A percentile compares a stretch with the other conserved stretches of the same genome.
phyloP scores from a whole-genome alignment of 164 flowering plant genomes.

The Liriodendron chinense region DNA sequence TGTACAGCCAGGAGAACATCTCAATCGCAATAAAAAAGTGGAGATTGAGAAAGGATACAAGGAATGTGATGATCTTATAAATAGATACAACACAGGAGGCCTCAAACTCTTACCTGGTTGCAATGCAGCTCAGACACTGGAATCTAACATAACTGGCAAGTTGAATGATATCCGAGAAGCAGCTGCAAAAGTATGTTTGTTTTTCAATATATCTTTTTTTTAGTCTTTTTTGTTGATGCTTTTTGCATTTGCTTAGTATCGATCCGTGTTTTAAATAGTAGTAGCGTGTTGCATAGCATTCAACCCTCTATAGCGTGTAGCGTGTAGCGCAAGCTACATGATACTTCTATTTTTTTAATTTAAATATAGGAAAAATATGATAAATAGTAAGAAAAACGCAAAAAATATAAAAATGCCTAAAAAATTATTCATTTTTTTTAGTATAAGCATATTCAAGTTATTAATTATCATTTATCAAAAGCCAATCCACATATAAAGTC shows the following conservation, averaged over 20 bases:
- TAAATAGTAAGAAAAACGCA: too few species aligned
- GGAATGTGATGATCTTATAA: constrained; percentile 52
- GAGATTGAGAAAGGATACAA: constrained; percentile 47
- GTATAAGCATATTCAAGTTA: too few species aligned
- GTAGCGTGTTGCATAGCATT: too few species aligned
- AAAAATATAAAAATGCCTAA: too few species aligned
- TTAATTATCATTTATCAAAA: too few species aligned
- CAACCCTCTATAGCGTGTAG: too few species aligned
- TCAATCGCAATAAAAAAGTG: constrained; percentile 37
- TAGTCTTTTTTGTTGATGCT: not conserved
- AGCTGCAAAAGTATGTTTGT: constrained; percentile 67
- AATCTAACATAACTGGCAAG: constrained; percentile 53
- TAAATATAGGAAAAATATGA: too few species aligned
- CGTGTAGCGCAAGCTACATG: too few species aligned
- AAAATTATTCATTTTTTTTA: too few species aligned
- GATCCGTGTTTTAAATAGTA: too few species aligned
- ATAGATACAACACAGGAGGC: constrained; percentile 51
- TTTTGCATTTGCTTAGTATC: not conserved
- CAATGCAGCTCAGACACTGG: constrained; percentile 86
- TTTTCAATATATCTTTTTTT: not conserved
- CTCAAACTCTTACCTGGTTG: constrained; percentile 70
- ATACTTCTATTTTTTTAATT: too few species aligned
- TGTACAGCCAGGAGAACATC: constrained; percentile 66
- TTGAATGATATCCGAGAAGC: constrained; percentile 68
- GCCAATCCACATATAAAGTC: too few species aligned